Evolutionary conservation across 176 grass and related monocot genomes (phyloP).

Genomic region (Chrysopogon serrulatus): DNA sequence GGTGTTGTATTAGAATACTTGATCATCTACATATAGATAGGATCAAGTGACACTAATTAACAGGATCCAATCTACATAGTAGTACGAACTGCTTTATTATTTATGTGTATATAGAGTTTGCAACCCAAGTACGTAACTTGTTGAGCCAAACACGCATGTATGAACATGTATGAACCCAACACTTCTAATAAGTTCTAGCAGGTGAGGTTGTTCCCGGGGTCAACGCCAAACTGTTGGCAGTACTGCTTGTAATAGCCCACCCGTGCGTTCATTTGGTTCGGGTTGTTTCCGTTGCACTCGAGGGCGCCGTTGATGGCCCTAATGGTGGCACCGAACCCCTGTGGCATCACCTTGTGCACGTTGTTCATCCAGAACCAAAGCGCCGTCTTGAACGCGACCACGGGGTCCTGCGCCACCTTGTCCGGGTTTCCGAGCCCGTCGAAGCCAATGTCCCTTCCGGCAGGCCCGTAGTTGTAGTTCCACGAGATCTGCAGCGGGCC

Average conservation of each 20-base stretch:
- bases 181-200: constrained; percentile 49
- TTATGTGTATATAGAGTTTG: no score
- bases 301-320: constrained; percentile 42
- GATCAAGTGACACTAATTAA: no score
- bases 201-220: constrained; percentile 46
- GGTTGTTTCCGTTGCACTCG: constrained; percentile 61
- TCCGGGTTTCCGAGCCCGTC: constrained; percentile 57
- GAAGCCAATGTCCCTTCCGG: constrained; percentile 49
- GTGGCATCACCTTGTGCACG: constrained; percentile 41
- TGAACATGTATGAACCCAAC: no score
- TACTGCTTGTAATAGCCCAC: constrained; percentile 47
- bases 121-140: no score
- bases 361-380: constrained; percentile 82
- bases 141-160: not conserved
- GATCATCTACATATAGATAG: no score
- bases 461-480: constrained; percentile 85
- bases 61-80: no score
- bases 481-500: constrained; percentile 66
- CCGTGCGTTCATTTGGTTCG: not conserved
- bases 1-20: no score
- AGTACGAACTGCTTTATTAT: no score
- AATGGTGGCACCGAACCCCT: constrained; percentile 58
- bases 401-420: constrained; percentile 51
- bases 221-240: constrained; percentile 64
- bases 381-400: constrained; percentile 62